Evolutionary conservation across 768 basidiomycete genomes (phyloP), one percentile per base, ranked within the genome.

Genomic region (Phylloporus sp.): DNA sequence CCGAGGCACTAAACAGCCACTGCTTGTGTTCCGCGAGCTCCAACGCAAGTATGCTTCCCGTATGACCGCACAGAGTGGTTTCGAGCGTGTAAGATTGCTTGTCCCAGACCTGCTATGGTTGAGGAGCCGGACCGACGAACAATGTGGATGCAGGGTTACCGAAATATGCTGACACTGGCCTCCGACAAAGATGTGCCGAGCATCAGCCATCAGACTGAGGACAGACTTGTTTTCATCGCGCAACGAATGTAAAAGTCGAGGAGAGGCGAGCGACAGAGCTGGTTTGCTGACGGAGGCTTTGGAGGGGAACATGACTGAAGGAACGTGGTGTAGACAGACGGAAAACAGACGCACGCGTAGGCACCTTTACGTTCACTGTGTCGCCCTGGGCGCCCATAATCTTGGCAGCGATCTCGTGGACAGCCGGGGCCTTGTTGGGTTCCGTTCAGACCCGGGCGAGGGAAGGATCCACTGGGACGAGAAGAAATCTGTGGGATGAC

Each of bases 1-100:
- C 87, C 37, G 90, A 92, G 5, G 90, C 84, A 53, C 92, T 95
- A 59, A 96, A 88, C 22, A 96, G 61, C 92, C 92, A 95, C 37
- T 77, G 71, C 58, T 81, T 84, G 44, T 87, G 84, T 44, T 77
- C 67, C 7, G 84, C 86, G 51, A 86, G 78, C 56, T 86, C 84
- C 38, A 96, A 70, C 9, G 84, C 83, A 18, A 96, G 73, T 3
- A 96, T 82, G 52, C 87, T 89, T 7, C 86, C 90, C 0, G 83
- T 84, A 61, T 95, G 93, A 3, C 92, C 93, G 15, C 76, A 70
- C 10, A 95, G 74, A 13, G 79, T 81, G 24, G 77, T 74, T 59
- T 81, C 80, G 24, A 89, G 71, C 4, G 78, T 77, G 50, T 88
- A 84, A 0, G 84, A 77, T 29, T 69, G 68, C 58, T 86, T 83